Evolutionary conservation across 1,284 basidiomycete genomes (phyloP), one percentile per base, ranked within the genome.

Genomic region (Sphaerobolus stellatus): DNA sequence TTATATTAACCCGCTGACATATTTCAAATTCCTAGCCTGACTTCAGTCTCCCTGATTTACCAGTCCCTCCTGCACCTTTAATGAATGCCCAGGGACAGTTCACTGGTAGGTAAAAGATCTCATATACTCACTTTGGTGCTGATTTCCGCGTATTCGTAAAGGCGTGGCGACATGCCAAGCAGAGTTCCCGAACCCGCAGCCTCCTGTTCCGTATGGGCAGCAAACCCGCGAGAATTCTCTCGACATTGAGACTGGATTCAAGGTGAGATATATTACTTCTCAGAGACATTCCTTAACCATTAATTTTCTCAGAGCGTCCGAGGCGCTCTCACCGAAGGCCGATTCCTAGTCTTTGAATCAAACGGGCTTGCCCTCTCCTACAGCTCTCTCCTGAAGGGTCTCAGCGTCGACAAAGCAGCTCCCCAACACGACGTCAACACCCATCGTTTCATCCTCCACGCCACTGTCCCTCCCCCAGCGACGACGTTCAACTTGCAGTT

Each of bases 251-350:
- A 18, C 28, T 25, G 63, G 62, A 7, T 63, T 59, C 54, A 62
- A 65, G 56, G 57, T 58, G 11, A 54, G 56, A 25, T 56, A n/a
- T n/a, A 20, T 8, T 5, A 11, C 20, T 34, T 36, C n/a, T 40
- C n/a, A 40, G 13, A 38, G 33, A 43, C 30, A 36, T 41, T 33
- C 14, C 4, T 43, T 53, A 29, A 6, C 24, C 29, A 38, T 27
- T 43, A 30, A 48, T n/a, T 16, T 25, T 43, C 40, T 29, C 44
- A 53, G 47, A 5, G 24, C 47, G 27, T 56, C 33, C 59, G 63
- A 14, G 64, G 64, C 13, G 56, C 53, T 13, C 57, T 60, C 9
- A 61, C 61, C 36, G 64, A 65, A 55, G 64, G 64, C 20, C 64
- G 62, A 18, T 65, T 47, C 50, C 59, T 65, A 4, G 57, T 62